These are phyloP conservation scores for Cutaneotrichosporon cutaneum DNA, from an alignment of 1,284 basidiomycete species.

Conservation along the genomic window DNA sequence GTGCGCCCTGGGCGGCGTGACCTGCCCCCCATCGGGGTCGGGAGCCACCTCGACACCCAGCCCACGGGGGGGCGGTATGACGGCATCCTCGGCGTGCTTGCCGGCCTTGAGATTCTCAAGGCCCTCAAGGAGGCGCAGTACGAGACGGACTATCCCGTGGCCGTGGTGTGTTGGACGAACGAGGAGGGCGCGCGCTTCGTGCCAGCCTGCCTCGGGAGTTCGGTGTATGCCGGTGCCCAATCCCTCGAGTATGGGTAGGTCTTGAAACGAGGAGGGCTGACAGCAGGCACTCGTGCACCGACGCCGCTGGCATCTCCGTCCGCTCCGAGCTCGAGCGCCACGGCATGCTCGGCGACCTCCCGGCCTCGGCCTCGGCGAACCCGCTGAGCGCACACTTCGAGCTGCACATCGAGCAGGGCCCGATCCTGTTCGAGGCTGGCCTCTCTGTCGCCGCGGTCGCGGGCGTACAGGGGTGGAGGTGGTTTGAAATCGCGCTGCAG, in stretches of 20 bases:
- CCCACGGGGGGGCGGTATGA: conserved; percentile 39
- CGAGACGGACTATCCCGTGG: conserved; percentile 22
- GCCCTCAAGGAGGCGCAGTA: conserved; percentile 21
- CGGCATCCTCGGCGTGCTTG: conserved; percentile 36
- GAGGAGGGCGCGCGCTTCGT: conserved; percentile 27
- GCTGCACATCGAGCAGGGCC: conserved; percentile 42
- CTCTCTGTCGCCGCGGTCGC: conserved; percentile 26
- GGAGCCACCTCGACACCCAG: conserved; percentile 39
- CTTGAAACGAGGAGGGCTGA: background rate
- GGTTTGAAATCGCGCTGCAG: conserved; percentile 29
- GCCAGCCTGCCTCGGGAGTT: conserved; percentile 15
- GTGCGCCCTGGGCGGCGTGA: conserved; percentile 28
- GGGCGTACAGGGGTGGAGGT: conserved; percentile 34
- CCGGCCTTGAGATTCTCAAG: conserved; percentile 30
- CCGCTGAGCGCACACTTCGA: conserved; percentile 39
- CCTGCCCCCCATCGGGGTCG: conserved; percentile 34
- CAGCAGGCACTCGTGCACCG: background rate
- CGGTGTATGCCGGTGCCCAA: conserved; percentile 29
- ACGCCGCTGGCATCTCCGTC: conserved; percentile 13
- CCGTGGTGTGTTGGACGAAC: conserved; percentile 33
- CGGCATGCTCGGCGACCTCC: conserved; percentile 15
- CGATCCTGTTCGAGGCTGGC: conserved; percentile 27
- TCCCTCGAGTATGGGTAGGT: conserved; percentile 7
- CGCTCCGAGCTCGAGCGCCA: conserved; percentile 19
- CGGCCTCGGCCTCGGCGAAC: conserved; percentile 1